phyloP scores from a whole-genome alignment of 225 moss, liverwort and hornwort genomes.

The Physcomitrellopsis africana region DNA sequence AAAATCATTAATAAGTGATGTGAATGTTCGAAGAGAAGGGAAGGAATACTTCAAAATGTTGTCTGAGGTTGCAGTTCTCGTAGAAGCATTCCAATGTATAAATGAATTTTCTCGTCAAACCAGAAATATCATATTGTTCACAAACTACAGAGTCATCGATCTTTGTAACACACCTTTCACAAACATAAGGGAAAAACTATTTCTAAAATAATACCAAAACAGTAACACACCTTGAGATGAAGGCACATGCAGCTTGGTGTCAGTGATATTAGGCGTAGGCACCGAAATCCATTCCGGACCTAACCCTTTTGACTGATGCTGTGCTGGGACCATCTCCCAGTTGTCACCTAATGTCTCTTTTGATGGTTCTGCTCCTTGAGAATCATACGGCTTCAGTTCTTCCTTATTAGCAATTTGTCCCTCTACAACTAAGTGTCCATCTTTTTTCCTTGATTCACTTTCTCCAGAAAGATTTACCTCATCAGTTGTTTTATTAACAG shows the following conservation, averaged over 20 bases:
- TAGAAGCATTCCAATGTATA: too few species aligned
- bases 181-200: neutral
- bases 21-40: neutral
- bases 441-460: slow-evolving; percentile 30
- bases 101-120: too few species aligned
- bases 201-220: neutral
- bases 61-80: too few species aligned
- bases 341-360: slow-evolving; percentile 49
- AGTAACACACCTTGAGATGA: slow-evolving; percentile 39
- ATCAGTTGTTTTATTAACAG: slow-evolving; percentile 16
- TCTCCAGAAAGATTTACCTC: neutral
- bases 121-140: too few species aligned
- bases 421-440: slow-evolving; percentile 1
- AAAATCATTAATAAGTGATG: neutral
- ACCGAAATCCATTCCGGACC: slow-evolving; percentile 48
- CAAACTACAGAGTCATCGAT: neutral
- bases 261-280: slow-evolving; percentile 26
- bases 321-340: slow-evolving; percentile 57
- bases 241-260: slow-evolving; percentile 19
- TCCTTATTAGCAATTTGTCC: slow-evolving; percentile 23
- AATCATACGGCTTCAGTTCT: slow-evolving; percentile 17
- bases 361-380: slow-evolving; percentile 26
- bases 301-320: slow-evolving; percentile 34
- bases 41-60: neutral
- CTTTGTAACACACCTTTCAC: neutral